A percentile compares a stretch with the other conserved stretches of the same genome.
phyloP scores from a whole-genome alignment of 129 eudicot genomes.

The Rutidosis leptorrhynchoides region DNA sequence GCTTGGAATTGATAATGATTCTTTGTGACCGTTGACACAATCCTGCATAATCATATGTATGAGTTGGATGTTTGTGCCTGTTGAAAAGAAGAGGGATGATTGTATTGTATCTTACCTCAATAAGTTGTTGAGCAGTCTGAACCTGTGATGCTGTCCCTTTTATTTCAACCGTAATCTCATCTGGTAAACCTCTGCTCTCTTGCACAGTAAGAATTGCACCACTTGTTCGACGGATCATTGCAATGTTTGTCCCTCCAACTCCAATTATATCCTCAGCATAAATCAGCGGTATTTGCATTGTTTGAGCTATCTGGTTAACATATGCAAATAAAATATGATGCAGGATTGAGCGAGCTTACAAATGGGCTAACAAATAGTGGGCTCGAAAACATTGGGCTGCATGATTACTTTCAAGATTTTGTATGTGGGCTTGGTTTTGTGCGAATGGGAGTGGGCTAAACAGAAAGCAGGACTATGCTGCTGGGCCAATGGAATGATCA shows the following conservation, averaged over 20 bases:
- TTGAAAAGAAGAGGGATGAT: neutral
- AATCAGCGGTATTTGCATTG: slow-evolving; percentile 79
- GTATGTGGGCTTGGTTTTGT: no score
- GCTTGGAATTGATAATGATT: slow-evolving; percentile 29
- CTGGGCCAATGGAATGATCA: no score
- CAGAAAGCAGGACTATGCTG: no score
- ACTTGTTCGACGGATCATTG: slow-evolving; percentile 53
- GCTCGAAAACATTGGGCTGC: no score
- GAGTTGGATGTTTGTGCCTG: neutral
- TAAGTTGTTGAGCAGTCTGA: slow-evolving; percentile 58
- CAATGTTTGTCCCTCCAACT: slow-evolving; percentile 71
- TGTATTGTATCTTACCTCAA: slow-evolving; percentile 38
- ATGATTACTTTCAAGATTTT: no score
- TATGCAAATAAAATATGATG: slow-evolving; percentile 10
- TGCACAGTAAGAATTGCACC: slow-evolving; percentile 59
- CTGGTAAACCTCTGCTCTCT: slow-evolving; percentile 59
- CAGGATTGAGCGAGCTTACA: no score
- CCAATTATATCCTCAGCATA: slow-evolving; percentile 89
- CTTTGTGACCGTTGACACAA: slow-evolving; percentile 44
- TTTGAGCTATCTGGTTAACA: slow-evolving; percentile 54
- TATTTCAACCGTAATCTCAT: slow-evolving; percentile 77
- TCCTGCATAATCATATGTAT: slow-evolving; percentile 32
- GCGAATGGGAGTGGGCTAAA: no score
- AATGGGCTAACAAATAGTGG: no score
- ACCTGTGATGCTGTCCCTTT: slow-evolving; percentile 62